These are phyloP conservation scores for Globisporangium viniferum DNA, from an alignment of 352 stramenopile species.

Conservation along the genomic window DNA sequence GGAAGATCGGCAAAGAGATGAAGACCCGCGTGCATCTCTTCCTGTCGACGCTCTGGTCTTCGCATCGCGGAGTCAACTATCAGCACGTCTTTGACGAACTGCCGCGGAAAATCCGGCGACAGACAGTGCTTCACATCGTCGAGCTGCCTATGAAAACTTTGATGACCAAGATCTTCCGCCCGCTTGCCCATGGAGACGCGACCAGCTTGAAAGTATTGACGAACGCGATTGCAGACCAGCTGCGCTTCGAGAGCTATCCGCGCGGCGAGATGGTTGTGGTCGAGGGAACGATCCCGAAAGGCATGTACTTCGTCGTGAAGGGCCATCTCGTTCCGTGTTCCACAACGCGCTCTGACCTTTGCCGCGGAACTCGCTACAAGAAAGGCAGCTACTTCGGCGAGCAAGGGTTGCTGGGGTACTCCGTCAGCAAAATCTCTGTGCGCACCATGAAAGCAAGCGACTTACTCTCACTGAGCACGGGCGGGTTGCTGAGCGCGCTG, in stretches of 20 bases:
- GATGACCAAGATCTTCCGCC: constrained; percentile 26
- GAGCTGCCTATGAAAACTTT: constrained; percentile 34
- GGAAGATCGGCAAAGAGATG: constrained; percentile 37
- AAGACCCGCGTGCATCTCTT: constrained; percentile 44
- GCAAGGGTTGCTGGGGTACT: constrained; percentile 50
- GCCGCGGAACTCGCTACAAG: constrained; percentile 2
- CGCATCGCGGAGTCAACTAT: constrained; percentile 50
- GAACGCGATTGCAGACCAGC: constrained; percentile 35
- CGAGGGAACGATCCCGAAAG: constrained; percentile 59
- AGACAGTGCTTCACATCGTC: constrained; percentile 48
- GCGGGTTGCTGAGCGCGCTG: constrained; percentile 16
- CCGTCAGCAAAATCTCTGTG: constrained; percentile 27
- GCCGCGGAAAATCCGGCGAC: constrained; percentile 36
- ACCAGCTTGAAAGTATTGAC: constrained; percentile 30
- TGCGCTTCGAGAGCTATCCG: constrained; percentile 65
- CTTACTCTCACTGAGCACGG: constrained; percentile 15
- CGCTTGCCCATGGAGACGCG: constrained; percentile 19
- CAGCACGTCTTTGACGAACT: constrained; percentile 48
- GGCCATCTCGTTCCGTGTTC: constrained; percentile 31
- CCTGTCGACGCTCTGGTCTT: constrained; percentile 55
- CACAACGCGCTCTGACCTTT: background rate
- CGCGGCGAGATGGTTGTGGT: constrained; percentile 57
- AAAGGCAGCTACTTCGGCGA: constrained; percentile 61
- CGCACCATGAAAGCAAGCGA: constrained; percentile 22
- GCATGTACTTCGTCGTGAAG: constrained; percentile 75